Conservation (phyloP, 345 rosid genomes). For the Triadica sebifera region DNA sequence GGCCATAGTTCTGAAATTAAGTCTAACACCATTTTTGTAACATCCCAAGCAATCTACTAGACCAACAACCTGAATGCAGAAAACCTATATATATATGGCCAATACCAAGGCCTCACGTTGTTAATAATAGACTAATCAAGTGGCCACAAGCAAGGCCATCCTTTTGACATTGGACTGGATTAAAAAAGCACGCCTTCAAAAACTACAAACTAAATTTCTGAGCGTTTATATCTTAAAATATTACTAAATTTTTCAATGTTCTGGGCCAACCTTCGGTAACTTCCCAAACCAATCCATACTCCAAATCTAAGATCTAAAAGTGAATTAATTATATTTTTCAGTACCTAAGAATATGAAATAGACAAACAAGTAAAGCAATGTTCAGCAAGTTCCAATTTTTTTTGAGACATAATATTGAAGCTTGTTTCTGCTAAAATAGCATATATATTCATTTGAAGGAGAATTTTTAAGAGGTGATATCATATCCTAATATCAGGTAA, state of each 20-base stretch:
- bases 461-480: background rate
- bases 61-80: background rate
- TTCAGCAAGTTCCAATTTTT: background rate
- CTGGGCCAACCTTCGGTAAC: background rate
- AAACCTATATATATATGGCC: too few relatives aligned
- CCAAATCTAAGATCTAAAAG: conserved; percentile 1
- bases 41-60: background rate
- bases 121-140: background rate
- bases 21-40: background rate
- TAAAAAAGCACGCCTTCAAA: background rate
- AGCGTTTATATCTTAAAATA: conserved; percentile 4
- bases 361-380: background rate
- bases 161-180: background rate
- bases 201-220: background rate
- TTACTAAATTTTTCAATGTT: background rate
- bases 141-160: background rate
- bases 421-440: background rate
- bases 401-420: background rate
- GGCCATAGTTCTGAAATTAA: background rate
- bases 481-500: background rate
- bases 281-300: background rate
- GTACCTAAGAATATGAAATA: background rate
- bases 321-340: background rate
- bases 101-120: background rate
- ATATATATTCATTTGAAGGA: background rate